phyloP scores from a whole-genome alignment of 306 rosid species.

The Crataegus laevigata region DNA sequence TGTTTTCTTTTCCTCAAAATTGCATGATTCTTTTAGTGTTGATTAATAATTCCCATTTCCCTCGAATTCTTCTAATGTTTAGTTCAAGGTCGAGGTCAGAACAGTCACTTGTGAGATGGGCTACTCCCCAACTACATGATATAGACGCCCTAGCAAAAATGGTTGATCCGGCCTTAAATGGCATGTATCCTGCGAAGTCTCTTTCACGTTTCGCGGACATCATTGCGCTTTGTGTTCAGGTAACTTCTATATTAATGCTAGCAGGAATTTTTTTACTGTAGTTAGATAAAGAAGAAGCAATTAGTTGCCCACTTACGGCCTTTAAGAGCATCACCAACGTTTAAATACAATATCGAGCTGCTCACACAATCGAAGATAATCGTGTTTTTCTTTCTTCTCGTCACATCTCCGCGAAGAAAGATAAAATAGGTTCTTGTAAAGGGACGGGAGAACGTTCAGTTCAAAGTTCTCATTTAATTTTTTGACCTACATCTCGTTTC shows the following conservation, averaged over 20 bases:
- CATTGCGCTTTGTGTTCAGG: constrained; percentile 97
- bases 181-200: constrained; percentile 97
- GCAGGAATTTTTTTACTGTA: not conserved
- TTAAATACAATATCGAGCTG: not conserved
- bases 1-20: not conserved
- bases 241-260: constrained; percentile 14
- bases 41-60: constrained; percentile 3
- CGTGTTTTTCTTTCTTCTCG: not conserved
- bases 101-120: constrained; percentile 98
- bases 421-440: not conserved
- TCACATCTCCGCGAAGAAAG: not conserved
- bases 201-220: constrained; percentile 91
- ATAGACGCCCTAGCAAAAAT: constrained; percentile 91
- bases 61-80: constrained; percentile 8
- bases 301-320: not conserved
- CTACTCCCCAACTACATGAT: constrained; percentile 96
- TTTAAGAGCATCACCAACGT: not conserved
- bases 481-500: not conserved
- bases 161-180: constrained; percentile 88
- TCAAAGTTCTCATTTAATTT: not conserved
- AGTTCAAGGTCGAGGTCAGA: constrained; percentile 87
- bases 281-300: not conserved
- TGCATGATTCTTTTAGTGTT: not conserved
- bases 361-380: not conserved
- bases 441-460: not conserved